These are phyloP conservation scores for Fusarium albosuccineum DNA, from an alignment of 2,329 filamentous ascomycete species.

Conservation along the genomic window DNA sequence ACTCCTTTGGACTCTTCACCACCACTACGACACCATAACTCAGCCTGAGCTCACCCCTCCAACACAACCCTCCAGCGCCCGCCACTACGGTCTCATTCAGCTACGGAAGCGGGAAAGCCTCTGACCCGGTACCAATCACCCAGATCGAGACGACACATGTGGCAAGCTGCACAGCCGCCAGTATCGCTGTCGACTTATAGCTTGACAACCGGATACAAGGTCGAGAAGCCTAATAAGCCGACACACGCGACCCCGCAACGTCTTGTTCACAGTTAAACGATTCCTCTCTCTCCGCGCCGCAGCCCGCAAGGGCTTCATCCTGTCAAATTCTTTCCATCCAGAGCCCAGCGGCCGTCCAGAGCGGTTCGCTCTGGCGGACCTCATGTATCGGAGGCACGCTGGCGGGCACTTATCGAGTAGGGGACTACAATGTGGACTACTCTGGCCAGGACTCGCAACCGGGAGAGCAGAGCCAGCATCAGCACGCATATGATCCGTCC, in stretches of 20 bases:
- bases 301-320: constrained; percentile 67
- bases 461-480: constrained; percentile 73
- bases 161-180: constrained; percentile 42
- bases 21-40: constrained; percentile 41
- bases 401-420: constrained; percentile 80
- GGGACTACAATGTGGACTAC: constrained; percentile 82
- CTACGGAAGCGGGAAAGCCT: constrained; percentile 48
- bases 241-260: constrained; percentile 45
- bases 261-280: constrained; percentile 42
- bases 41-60: constrained; percentile 38
- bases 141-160: constrained; percentile 42
- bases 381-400: constrained; percentile 79
- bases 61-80: constrained; percentile 42
- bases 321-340: constrained; percentile 71
- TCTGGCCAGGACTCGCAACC: constrained; percentile 75
- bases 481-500: constrained; percentile 71
- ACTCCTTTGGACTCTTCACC: constrained; percentile 42
- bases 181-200: constrained; percentile 46
- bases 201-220: constrained; percentile 38
- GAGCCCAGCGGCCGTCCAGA: constrained; percentile 77
- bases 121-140: constrained; percentile 44
- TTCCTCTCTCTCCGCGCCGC: constrained; percentile 52
- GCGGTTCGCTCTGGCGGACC: constrained; percentile 82
- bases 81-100: constrained; percentile 43
- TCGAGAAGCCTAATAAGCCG: constrained; percentile 34